Base-by-base conservation (phyloP, 129 eudicot genomes). In the Tagetes patula region DNA sequence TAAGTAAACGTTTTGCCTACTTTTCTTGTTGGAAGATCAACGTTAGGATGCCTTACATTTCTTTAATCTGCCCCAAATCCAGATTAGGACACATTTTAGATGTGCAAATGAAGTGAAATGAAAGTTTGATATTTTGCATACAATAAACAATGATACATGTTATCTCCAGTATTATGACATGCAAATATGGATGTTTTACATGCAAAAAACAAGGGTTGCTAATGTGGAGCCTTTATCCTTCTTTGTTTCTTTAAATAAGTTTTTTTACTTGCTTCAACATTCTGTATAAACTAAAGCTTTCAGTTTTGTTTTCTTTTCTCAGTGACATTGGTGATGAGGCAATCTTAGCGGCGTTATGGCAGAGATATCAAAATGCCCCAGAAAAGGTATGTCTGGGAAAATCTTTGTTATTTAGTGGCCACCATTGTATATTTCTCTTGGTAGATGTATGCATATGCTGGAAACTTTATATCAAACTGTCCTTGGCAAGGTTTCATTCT, bases 311-410 rank as follows among this genome's bases (percentile, higher is more conserved):
- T 27, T 49, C 66, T 75, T 64, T 84, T 50, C 75, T 50, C 75
- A 93, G 98, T 81, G 98, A 93, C n/a, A 70, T 70, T 60, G 98
- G 98, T 41, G 96, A 88, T 75, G 99, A 95, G 88, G 96, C 85
- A 9, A 87, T 91, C 32, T 82, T 95, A 49, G 79, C 79, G 50
- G 60, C 85, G 32, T 84, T 95, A 41, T 91, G 91, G 96, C 91
- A 73, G 73, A 90, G 85, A 84, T 85, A 71, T 77, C 83, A 70
- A 72, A 83, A 74, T 78, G 78, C 94, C 68, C 54, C 36, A 47
- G 90, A 91, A 68, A 89, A 95, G 99, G 99, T 93, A 82, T 67
- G 71, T 69, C 52, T 62, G 30, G 43, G 11, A 72, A 54, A 60
- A 36, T 52, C 64, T 65, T 48, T 64, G 37, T 49, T 56, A 58